Percentiles rank a stretch among this genome's conserved stretches.
Conservation (phyloP, 176 grass and related monocot species). For the Eragrostis nindensis region DNA sequence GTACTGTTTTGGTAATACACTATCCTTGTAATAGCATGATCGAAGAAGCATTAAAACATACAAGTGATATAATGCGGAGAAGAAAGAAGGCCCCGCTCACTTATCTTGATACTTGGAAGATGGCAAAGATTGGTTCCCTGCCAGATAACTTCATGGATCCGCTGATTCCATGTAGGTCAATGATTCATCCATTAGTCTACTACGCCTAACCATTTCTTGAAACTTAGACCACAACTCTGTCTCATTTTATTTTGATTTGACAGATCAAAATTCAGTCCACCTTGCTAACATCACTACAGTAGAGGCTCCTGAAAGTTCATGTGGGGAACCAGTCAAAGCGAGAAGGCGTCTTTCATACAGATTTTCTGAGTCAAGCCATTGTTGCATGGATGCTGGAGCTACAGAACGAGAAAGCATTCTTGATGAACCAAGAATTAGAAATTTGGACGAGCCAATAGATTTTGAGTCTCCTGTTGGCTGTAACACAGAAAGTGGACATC, state of each 20-base stretch:
- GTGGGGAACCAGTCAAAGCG: constrained; percentile 19
- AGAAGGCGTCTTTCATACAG: constrained; percentile 47
- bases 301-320: constrained; percentile 28
- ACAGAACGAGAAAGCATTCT: constrained; percentile 30
- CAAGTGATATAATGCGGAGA: constrained; percentile 53
- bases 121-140: constrained; percentile 46
- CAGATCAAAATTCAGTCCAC: constrained; percentile 33
- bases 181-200: constrained; percentile 23
- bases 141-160: constrained; percentile 60
- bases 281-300: background rate
- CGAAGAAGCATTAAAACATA: constrained; percentile 54
- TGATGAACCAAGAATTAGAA: constrained; percentile 20
- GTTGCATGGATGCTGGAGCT: constrained; percentile 37
- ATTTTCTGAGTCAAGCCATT: constrained; percentile 22
- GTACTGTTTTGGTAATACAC: constrained; percentile 17
- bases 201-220: background rate
- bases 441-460: constrained; percentile 23
- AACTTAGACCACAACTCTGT: constrained; percentile 1
- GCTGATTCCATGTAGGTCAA: constrained; percentile 62
- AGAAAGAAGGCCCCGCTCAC: constrained; percentile 69
- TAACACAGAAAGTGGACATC: constrained; percentile 28
- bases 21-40: constrained; percentile 45
- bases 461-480: constrained; percentile 22
- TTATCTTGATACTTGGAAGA: constrained; percentile 69
- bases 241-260: constrained; percentile 47